Evolutionary conservation across 352 stramenopile genomes (phyloP), one percentile per base, ranked within the genome.

Genomic region (Globisporangium nagaii): DNA sequence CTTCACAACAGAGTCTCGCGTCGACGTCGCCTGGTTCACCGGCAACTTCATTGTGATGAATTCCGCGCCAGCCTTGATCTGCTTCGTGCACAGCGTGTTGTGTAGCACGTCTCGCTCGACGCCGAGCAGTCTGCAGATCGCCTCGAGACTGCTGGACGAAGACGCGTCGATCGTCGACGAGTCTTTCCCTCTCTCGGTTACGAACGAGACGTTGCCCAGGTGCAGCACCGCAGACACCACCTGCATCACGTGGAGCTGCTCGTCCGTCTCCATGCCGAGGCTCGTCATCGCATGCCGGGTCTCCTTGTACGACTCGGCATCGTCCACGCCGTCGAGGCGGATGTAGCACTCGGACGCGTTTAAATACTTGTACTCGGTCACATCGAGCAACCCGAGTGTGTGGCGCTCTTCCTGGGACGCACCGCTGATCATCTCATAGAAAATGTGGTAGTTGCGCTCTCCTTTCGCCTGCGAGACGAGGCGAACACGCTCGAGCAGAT

Each of bases 361-460:
- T 69, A 96, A 75, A 73, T 94, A 96, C 62, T 72, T 68, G 64
- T 93, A 96, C 50, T 76, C 53, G 3, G 66, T 50, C 36, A 91
- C 50, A 12, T 79, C 67, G 13, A 60, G 56, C 20, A 93, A 58
- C 12, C 53, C 50, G 31, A 92, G 60, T 44, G 72, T 58, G 19
- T 77, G 45, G 11, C 79, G 77, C 28, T 93, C 78, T 13, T 67
- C 58, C 17, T 49, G 65, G 2, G 71, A 88, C 2, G 79, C 83
- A 13, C 93, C 93, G n/a, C 71, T 66, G 60, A 85, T 77, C 56
- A 98, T 75, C 66, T 99, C 94, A 64, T 99, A 99, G 58, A 99
- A 99, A 53, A 98, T 96, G 63, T 99, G 96, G 68, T 98, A 99
- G 54, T 97, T 98, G 28, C 96, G 88, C 62, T 99, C 96, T 6